Evolutionary conservation across 202 grass and related monocot genomes (phyloP).

Genomic region (Bolboschoenoplectus hybrid): DNA sequence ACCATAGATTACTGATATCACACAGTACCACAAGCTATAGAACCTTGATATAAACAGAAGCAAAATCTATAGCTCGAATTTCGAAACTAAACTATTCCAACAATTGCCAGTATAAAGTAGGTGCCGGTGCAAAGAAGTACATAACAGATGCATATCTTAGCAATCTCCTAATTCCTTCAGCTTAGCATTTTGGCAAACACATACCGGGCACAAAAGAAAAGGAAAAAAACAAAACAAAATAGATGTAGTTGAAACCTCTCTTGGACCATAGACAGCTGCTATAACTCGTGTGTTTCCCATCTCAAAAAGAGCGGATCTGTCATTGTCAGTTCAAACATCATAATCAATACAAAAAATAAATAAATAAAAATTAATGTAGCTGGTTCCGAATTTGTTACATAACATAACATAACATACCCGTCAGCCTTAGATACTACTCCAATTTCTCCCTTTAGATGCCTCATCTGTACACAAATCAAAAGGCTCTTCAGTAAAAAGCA

Average conservation of each 20-base stretch:
- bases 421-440: slow-evolving; percentile 77
- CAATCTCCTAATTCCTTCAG: background rate
- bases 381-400: background rate
- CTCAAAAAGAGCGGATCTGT: slow-evolving; percentile 88
- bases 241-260: slow-evolving; percentile 52
- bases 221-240: background rate
- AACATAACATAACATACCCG: slow-evolving; percentile 52
- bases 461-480: slow-evolving; percentile 57
- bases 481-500: background rate
- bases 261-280: slow-evolving; percentile 76
- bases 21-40: background rate
- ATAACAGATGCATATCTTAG: background rate
- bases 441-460: slow-evolving; percentile 76
- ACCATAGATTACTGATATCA: background rate
- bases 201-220: background rate
- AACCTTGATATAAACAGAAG: slow-evolving; percentile 16
- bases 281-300: slow-evolving; percentile 95
- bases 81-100: background rate
- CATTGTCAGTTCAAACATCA: background rate
- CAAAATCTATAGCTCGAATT: background rate
- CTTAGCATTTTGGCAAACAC: background rate
- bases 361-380: background rate
- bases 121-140: background rate
- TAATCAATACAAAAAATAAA: slow-evolving; percentile 8
- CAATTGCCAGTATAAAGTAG: background rate